phyloP scores from a whole-genome alignment of 306 rosid species.

The Cucumis hystrix region DNA sequence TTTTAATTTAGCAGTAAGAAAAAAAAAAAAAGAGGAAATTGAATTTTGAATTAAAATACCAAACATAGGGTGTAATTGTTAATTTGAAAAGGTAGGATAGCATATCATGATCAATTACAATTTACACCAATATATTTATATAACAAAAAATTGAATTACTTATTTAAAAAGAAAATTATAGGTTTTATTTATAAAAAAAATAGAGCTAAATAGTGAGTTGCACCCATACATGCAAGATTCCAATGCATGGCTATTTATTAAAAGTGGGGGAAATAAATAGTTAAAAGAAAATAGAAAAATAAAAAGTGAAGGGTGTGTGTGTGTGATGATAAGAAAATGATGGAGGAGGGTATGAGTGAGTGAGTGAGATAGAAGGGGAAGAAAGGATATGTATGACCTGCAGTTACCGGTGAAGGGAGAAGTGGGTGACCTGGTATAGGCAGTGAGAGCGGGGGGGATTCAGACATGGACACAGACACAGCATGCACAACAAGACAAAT shows the following conservation, averaged over 20 bases:
- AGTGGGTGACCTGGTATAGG: background rate
- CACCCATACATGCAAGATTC: background rate
- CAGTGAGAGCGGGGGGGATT: background rate
- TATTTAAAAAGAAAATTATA: too few relatives aligned
- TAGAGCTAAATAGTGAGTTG: background rate
- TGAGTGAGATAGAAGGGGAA: background rate
- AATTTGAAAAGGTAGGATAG: too few relatives aligned
- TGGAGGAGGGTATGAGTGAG: background rate
- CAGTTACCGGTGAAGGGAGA: background rate
- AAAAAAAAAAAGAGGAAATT: too few relatives aligned
- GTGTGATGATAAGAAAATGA: background rate
- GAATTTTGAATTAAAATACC: too few relatives aligned
- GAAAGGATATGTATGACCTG: background rate
- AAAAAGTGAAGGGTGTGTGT: background rate
- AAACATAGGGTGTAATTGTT: too few relatives aligned
- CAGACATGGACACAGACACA: slow-evolving; percentile 3
- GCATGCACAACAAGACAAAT: slow-evolving; percentile 6
- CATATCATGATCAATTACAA: too few relatives aligned
- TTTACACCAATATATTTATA: too few relatives aligned
- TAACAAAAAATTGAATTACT: too few relatives aligned
- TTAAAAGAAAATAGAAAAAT: background rate
- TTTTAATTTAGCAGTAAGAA: too few relatives aligned
- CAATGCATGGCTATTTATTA: background rate
- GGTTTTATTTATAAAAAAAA: too few relatives aligned
- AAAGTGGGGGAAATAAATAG: background rate